Base-by-base conservation (phyloP, 331 rosid species). In the Prunus yedoensis region DNA sequence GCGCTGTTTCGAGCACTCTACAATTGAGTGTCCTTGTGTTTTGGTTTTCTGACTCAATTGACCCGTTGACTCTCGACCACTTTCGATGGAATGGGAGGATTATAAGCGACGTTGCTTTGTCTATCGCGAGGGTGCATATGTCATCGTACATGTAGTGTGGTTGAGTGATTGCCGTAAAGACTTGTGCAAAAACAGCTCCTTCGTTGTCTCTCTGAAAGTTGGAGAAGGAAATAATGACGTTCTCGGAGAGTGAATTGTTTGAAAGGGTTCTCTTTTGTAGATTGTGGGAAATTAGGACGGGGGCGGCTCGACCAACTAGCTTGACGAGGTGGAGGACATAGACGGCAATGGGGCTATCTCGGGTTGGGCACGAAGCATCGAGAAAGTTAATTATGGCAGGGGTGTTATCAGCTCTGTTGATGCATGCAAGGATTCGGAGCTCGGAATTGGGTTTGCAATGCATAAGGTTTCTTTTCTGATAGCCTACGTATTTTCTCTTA, bases 341-440 rank as follows among this genome's bases (percentile, higher is more conserved):
- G 53, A 77, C 45, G 9, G 46, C 21, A 50, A 76, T 54, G 16
- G 73, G 79, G 41, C 20, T 35, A 2, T 75, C 79, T 10, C 59
- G 68, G 0, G 76, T 69, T 2, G 81, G 81, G 66, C 76, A 77
- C 5, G 76, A 32, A 27, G 30, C 71, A 28, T 77, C 76, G 15
- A 77, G 70, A 32, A 77, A 70, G 76, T 77, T 77, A 18, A 77
- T 77, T 8, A 76, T 38, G 30, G 78, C 76, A 4, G 57, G 63
- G 17, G 68, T 62, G 66, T 74, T 70, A 18, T 78, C 85, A 0
- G 70, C 64, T 25, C 78, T 32, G 61, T 78, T 64, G 25, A 81
- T 66, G 64, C 81, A 74, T 1, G 78, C 20, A 1, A 84, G 73
- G 25, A 84, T 66, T 30, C 83, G 69, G 5, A 80, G 68, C 74